Base-by-base conservation (phyloP, 768 basidiomycete species). In the Tremella yokohamensis region DNA sequence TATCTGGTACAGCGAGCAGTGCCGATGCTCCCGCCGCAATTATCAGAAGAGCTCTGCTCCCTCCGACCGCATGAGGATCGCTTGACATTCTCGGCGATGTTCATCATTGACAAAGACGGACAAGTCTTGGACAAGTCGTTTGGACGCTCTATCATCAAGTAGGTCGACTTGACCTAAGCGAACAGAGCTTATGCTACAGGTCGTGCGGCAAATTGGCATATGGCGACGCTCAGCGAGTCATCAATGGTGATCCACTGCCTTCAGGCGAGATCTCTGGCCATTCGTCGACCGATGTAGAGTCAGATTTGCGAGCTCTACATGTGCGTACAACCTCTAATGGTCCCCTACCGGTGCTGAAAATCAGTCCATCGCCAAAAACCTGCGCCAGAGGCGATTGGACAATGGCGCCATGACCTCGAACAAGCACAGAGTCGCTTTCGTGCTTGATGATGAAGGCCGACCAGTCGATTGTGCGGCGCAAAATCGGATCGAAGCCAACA, bases 1-100 rank as follows among this genome's bases (percentile, higher is more conserved):
- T 97, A 98, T 73, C 87, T 99, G 44, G 85, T 98, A 24, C 96
- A 99, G 76, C 85, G 94, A 54, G 85, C 87, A 19, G 94, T 97
- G 12, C 93, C 94, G 1, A 99, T 99, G 96, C 81, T 99, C 8
- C 96, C 96, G 1, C 90, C 91, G 24, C 81, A 86, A n/a, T 80
- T 99, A 44, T 89, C 87, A 69, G 93, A 97, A 76, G 85, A 92
- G 66, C 81, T 93, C 13, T 99, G 96, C 79, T 94, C 90, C 78
- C 82, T 99, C 55, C 81, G 84, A 57, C 91, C 92, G 4, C 88
- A 87, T 9, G 82, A 85, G 59, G 96, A 99, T 56, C 86, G 93
- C 52, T 83, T 99, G 26, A 84, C 93, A 1, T 96, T 97, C 81
- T 89, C 91, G 3, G 84, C 87, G 56, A 76, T 92, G 69, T 91